Conservation (phyloP, 2,329 filamentous ascomycete species). For the Cytospora piceicola region DNA sequence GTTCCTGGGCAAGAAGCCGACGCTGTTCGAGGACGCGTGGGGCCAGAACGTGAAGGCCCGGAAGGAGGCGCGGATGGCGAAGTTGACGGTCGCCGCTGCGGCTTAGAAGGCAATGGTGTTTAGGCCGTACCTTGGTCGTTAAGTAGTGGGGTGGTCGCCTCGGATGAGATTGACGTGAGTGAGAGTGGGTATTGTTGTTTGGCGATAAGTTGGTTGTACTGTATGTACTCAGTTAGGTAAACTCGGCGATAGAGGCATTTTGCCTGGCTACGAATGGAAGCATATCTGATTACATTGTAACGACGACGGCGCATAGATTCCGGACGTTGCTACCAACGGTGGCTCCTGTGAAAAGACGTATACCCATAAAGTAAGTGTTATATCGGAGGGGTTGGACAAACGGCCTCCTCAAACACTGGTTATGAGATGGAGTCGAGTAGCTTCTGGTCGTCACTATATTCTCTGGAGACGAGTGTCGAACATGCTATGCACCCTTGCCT, state of each 20-base stretch:
- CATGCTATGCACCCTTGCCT: not conserved
- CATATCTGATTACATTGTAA: not conserved
- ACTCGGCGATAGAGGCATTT: not conserved
- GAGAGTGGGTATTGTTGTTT: not conserved
- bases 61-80: slow-evolving; percentile 33
- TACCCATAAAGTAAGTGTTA: not conserved
- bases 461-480: too few relatives aligned
- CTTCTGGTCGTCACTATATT: too few relatives aligned
- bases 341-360: not conserved
- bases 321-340: not conserved
- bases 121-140: not conserved
- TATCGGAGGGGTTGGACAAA: too few relatives aligned
- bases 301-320: too few relatives aligned
- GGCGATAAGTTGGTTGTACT: not conserved
- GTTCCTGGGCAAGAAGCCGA: slow-evolving; percentile 62
- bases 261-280: not conserved
- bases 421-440: too few relatives aligned
- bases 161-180: not conserved
- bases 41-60: slow-evolving; percentile 30
- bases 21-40: slow-evolving; percentile 74
- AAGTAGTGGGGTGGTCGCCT: not conserved
- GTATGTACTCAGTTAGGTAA: too few relatives aligned
- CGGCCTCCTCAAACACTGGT: too few relatives aligned
- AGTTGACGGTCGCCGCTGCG: slow-evolving; percentile 21
- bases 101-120: slow-evolving; percentile 20